phyloP scores from a whole-genome alignment of 1,284 basidiomycete genomes.

The Sporisorium reilianum region DNA sequence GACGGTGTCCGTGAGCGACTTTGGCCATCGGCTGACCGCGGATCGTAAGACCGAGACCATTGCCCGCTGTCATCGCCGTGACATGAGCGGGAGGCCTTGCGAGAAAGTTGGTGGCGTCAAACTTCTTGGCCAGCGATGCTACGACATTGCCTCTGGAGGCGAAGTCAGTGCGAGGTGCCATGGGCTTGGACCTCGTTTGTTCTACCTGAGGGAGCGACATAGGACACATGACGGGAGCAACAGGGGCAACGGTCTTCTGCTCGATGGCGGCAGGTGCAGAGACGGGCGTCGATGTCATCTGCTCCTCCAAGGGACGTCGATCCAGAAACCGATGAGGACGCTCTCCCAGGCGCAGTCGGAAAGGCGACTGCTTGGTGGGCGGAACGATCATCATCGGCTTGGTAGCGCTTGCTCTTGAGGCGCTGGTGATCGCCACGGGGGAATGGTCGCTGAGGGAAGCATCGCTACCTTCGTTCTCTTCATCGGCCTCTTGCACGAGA shows the following conservation, averaged over 20 bases:
- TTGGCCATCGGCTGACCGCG: slow-evolving; percentile 15
- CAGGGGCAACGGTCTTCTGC: background rate
- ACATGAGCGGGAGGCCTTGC: slow-evolving; percentile 29
- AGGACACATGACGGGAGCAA: slow-evolving; percentile 8
- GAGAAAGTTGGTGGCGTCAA: slow-evolving; percentile 34
- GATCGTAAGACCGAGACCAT: slow-evolving; percentile 20
- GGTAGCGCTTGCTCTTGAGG: slow-evolving; percentile 7
- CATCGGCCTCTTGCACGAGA: slow-evolving; percentile 3
- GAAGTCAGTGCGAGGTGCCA: background rate
- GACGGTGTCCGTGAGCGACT: slow-evolving; percentile 31
- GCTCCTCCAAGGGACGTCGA: background rate
- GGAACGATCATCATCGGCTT: slow-evolving; percentile 3
- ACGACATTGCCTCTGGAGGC: slow-evolving; percentile 25
- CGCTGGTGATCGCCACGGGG: slow-evolving; percentile 13
- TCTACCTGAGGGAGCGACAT: slow-evolving; percentile 13
- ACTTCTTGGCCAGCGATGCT: slow-evolving; percentile 45
- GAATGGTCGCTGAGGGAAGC: slow-evolving; percentile 15
- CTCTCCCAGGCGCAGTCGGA: slow-evolving; percentile 26
- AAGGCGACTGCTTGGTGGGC: slow-evolving; percentile 28
- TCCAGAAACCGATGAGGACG: background rate
- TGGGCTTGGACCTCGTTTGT: background rate
- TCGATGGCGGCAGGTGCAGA: slow-evolving; percentile 11
- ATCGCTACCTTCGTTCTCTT: slow-evolving; percentile 16
- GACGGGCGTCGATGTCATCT: slow-evolving; percentile 21
- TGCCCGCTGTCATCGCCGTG: slow-evolving; percentile 12